Percentiles rank a stretch among this genome's conserved stretches.
These are phyloP conservation scores for Wickerhamomyces mucosus DNA, from an alignment of 805 yeast species.

Conservation along the genomic window DNA sequence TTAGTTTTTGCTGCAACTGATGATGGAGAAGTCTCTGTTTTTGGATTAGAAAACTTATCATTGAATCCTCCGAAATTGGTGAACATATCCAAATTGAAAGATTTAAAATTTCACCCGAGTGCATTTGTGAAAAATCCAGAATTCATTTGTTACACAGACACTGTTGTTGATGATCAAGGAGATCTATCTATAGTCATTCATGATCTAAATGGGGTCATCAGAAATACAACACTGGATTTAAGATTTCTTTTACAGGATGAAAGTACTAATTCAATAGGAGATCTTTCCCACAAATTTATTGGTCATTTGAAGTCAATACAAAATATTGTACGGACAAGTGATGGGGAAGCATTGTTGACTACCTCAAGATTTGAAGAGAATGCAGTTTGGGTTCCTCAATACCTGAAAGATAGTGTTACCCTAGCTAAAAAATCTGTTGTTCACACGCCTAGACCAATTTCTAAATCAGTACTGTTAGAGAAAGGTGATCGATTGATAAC, in stretches of 20 bases:
- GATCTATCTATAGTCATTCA: conserved; percentile 35
- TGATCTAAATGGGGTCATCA: conserved; percentile 31
- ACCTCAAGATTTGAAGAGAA: conserved; percentile 54
- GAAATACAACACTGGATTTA: conserved; percentile 23
- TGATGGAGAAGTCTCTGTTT: conserved; percentile 32
- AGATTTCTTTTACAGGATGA: conserved; percentile 14
- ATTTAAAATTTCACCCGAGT: conserved; percentile 15
- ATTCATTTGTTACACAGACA: conserved; percentile 27
- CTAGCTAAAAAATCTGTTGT: conserved; percentile 31
- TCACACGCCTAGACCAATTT: conserved; percentile 36
- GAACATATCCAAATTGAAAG: conserved; percentile 27
- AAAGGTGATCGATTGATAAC: conserved; percentile 38
- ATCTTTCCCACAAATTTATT: conserved; percentile 50
- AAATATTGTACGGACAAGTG: conserved; percentile 53
- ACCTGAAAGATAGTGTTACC: conserved; percentile 20
- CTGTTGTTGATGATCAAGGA: conserved; percentile 13
- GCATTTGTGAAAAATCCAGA: conserved; percentile 24
- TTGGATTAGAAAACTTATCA: conserved; percentile 41
- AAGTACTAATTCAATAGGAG: conserved; percentile 11
- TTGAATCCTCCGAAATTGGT: conserved; percentile 47
- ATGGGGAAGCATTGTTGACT: conserved; percentile 53
- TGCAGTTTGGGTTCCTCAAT: conserved; percentile 46
- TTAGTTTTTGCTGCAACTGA: conserved; percentile 32
- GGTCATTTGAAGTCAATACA: conserved; percentile 83
- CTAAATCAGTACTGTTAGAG: conserved; percentile 39